These are phyloP conservation scores for Podila minutissima DNA, from an alignment of 192 early-diverging fungal genomes.

Conservation along the genomic window DNA sequence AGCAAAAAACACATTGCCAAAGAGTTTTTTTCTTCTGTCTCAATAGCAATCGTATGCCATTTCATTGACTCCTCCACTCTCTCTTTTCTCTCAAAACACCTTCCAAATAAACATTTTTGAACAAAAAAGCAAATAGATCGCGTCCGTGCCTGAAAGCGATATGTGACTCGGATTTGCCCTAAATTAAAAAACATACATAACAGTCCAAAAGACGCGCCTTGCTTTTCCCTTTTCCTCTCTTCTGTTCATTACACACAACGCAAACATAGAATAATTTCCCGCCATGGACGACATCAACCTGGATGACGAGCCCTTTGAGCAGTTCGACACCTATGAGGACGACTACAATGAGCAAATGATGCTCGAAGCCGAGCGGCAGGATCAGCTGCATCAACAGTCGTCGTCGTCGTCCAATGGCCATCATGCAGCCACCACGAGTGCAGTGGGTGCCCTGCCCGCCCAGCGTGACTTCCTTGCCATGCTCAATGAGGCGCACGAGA, in stretches of 20 bases:
- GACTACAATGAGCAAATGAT: constrained; percentile 40
- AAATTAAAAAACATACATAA: not conserved
- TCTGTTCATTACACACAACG: not conserved
- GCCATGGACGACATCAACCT: constrained; percentile 29
- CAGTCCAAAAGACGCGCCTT: not conserved
- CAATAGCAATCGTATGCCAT: too few relatives aligned
- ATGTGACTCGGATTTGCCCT: too few relatives aligned
- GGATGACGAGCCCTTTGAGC: constrained; percentile 37
- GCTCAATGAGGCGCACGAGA: constrained; percentile 2
- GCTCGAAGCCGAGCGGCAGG: constrained; percentile 25
- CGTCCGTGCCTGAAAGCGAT: too few relatives aligned
- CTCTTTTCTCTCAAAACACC: too few relatives aligned
- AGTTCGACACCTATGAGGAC: constrained; percentile 39
- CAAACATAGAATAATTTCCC: not conserved
- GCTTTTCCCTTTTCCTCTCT: not conserved
- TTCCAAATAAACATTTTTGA: too few relatives aligned
- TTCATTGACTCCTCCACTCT: too few relatives aligned
- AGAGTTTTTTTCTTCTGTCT: too few relatives aligned
- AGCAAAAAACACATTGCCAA: too few relatives aligned
- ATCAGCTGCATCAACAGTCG: not conserved
- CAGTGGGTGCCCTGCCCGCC: constrained; percentile 13
- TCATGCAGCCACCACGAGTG: not conserved
- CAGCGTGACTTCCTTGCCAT: constrained; percentile 29
- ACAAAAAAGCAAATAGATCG: too few relatives aligned
- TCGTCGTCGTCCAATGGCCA: not conserved